Evolutionary conservation across 2,329 filamentous ascomycete species (phyloP).

Genomic region (Fusarium albidum): DNA sequence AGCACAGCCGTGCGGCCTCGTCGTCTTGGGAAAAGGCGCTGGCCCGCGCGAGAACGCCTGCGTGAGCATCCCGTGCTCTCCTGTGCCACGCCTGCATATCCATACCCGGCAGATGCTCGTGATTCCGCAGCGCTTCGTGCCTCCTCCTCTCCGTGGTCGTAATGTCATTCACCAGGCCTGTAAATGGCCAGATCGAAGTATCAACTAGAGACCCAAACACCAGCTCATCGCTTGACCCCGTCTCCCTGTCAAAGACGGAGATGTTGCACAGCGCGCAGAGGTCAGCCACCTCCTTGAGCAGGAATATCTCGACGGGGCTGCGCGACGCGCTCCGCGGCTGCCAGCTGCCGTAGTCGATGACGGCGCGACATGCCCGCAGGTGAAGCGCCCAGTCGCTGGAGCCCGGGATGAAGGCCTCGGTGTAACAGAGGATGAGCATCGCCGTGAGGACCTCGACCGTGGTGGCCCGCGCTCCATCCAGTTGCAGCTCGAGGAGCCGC

Average conservation of each 20-base stretch:
- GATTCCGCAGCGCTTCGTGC: not conserved
- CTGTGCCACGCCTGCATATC: constrained; percentile 7
- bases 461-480: too few species aligned
- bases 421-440: constrained; percentile 10
- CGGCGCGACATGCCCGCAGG: constrained; percentile 5
- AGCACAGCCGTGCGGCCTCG: constrained; percentile 7
- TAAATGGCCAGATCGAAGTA: constrained; percentile 12
- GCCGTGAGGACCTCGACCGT: constrained; percentile 8
- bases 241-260: constrained; percentile 6
- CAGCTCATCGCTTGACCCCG: not conserved
- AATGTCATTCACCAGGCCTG: constrained; percentile 9
- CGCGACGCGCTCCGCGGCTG: not conserved
- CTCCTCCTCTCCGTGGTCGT: constrained; percentile 11
- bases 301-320: constrained; percentile 7
- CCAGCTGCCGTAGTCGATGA: constrained; percentile 5
- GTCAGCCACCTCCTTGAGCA: constrained; percentile 10
- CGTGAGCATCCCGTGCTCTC: not conserved
- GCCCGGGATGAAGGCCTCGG: constrained; percentile 8
- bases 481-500: too few species aligned
- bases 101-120: not conserved
- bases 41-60: not conserved
- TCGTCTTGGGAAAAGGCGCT: not conserved
- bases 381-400: constrained; percentile 12
- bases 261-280: constrained; percentile 8
- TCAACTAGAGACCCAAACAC: not conserved